Percentiles rank a stretch among this genome's conserved stretches.
phyloP scores from a whole-genome alignment of 306 rosid genomes.

The Glycyrrhiza uralensis region DNA sequence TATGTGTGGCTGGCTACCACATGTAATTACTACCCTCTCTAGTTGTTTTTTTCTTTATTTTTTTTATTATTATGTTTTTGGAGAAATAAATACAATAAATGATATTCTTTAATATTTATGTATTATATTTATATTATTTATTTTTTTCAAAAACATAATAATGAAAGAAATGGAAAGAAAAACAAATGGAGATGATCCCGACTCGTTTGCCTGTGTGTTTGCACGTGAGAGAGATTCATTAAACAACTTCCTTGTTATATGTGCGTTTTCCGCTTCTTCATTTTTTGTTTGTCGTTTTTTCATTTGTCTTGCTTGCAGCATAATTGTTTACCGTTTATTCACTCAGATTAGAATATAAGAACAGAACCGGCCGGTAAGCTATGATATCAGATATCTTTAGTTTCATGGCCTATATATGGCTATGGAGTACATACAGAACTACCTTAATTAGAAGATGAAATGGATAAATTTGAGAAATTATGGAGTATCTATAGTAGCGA shows the following conservation, averaged over 20 bases:
- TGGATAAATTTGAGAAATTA: not conserved
- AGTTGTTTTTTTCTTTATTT: too few species aligned
- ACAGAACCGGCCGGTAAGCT: not conserved
- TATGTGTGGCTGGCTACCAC: too few species aligned
- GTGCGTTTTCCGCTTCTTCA: not conserved
- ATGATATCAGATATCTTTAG: not conserved
- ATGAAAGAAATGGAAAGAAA: too few species aligned
- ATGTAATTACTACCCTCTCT: too few species aligned
- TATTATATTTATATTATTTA: too few species aligned
- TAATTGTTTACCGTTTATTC: not conserved
- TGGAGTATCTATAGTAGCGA: not conserved
- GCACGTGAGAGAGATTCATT: constrained; percentile 1
- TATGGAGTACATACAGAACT: not conserved
- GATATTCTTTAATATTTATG: too few species aligned
- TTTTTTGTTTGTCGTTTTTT: not conserved
- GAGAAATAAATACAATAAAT: too few species aligned
- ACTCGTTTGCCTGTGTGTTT: not conserved
- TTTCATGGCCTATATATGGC: not conserved
- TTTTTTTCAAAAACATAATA: too few species aligned
- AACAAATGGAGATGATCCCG: too few species aligned
- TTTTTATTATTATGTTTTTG: too few species aligned
- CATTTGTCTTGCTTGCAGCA: not conserved
- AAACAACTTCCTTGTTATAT: constrained; percentile 7
- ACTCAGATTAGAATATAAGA: not conserved
- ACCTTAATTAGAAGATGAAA: not conserved